These are phyloP conservation scores for Pseudocercospora macadamiae DNA, from an alignment of 2,329 filamentous ascomycete genomes.

Conservation along the genomic window DNA sequence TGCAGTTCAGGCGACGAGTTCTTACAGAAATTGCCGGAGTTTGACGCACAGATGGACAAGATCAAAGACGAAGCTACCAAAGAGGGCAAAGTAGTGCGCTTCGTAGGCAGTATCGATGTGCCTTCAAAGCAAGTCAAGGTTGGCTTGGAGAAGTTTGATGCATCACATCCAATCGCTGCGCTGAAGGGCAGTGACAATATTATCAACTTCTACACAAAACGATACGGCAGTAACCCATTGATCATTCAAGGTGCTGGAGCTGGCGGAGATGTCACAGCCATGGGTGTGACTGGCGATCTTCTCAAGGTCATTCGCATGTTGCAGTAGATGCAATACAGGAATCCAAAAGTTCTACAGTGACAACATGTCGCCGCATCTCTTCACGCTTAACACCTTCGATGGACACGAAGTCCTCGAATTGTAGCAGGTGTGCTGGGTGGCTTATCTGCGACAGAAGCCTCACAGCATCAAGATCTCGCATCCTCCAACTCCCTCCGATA, in stretches of 20 bases:
- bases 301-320: constrained; percentile 83
- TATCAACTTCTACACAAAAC: constrained; percentile 96
- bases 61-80: constrained; percentile 82
- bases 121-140: constrained; percentile 82
- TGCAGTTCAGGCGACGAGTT: constrained; percentile 82
- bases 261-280: constrained; percentile 92
- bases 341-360: background rate
- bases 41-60: constrained; percentile 87
- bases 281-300: constrained; percentile 94
- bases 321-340: constrained; percentile 17
- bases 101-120: constrained; percentile 91
- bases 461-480: too few species aligned
- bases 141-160: constrained; percentile 80
- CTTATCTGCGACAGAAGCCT: background rate
- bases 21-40: constrained; percentile 75
- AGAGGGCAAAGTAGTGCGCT: constrained; percentile 89
- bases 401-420: too few species aligned
- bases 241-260: constrained; percentile 93
- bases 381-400: too few species aligned
- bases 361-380: too few species aligned
- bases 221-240: constrained; percentile 87
- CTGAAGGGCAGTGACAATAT: constrained; percentile 98
- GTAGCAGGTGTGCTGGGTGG: too few species aligned
- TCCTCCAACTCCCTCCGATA: constrained; percentile 12
- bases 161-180: constrained; percentile 86